A percentile compares a stretch with the other conserved stretches of the same genome.
These are phyloP conservation scores for Physocladia obscura DNA, from an alignment of 192 early-diverging fungal genomes.

Conservation along the genomic window DNA sequence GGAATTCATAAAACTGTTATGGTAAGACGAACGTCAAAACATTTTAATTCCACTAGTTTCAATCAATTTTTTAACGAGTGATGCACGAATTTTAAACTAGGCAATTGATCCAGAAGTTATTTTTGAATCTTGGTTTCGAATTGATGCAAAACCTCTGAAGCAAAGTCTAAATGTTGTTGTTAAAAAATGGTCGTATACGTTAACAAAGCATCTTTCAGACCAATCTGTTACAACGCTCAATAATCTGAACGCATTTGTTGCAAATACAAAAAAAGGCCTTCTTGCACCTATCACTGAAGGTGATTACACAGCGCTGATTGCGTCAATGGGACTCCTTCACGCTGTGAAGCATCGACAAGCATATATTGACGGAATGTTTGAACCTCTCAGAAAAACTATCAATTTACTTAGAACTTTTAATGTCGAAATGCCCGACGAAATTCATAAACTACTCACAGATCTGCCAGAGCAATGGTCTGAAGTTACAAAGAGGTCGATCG, in stretches of 20 bases:
- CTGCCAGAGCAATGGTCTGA: conserved; percentile 68
- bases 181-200: conserved; percentile 68
- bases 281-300: conserved; percentile 60
- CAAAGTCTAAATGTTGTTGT: conserved; percentile 64
- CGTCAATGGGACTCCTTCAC: conserved; percentile 63
- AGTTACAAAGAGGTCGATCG: conserved; percentile 59
- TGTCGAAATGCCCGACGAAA: conserved; percentile 66
- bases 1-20: conserved; percentile 65
- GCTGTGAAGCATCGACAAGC: conserved; percentile 58
- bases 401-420: conserved; percentile 63
- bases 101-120: conserved; percentile 62
- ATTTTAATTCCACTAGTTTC: background rate
- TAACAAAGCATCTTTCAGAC: conserved; percentile 63
- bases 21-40: conserved; percentile 20
- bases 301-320: conserved; percentile 57
- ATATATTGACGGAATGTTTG: conserved; percentile 63
- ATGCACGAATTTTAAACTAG: background rate
- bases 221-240: conserved; percentile 59
- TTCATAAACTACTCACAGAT: conserved; percentile 65
- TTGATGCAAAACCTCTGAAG: conserved; percentile 62
- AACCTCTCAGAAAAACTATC: conserved; percentile 65
- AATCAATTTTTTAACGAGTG: too few relatives aligned
- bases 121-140: conserved; percentile 61
- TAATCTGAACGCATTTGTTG: conserved; percentile 60
- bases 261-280: conserved; percentile 56